A percentile compares a stretch with the other conserved stretches of the same genome.
phyloP scores from a whole-genome alignment of 106 monocot species.

The Acanthochlamys bracteata region DNA sequence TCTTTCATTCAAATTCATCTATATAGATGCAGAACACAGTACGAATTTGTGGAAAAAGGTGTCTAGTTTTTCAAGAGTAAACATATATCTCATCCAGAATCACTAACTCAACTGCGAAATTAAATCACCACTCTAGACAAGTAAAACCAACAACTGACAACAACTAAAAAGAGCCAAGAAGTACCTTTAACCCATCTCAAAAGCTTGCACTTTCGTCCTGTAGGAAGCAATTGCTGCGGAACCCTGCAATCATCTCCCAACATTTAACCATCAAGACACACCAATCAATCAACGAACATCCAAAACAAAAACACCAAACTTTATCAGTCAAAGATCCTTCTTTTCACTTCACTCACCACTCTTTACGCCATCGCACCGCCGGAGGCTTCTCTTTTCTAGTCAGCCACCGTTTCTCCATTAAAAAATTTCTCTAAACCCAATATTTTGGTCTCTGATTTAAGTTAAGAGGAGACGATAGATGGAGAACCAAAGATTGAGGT shows the following conservation, averaged over 20 bases:
- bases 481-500: too few species aligned
- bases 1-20: too few species aligned
- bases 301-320: background rate
- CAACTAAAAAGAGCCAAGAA: background rate
- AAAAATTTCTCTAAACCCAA: too few species aligned
- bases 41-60: background rate
- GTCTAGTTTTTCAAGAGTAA: background rate
- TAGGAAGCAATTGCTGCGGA: slow-evolving; percentile 39
- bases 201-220: slow-evolving; percentile 43
- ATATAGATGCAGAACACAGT: background rate
- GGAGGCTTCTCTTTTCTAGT: slow-evolving; percentile 8
- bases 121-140: too few species aligned
- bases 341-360: slow-evolving; percentile 51
- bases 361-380: slow-evolving; percentile 46
- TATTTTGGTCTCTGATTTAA: too few species aligned
- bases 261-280: slow-evolving; percentile 4
- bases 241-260: slow-evolving; percentile 38
- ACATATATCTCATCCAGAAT: background rate
- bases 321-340: too few species aligned
- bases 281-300: background rate
- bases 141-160: too few species aligned
- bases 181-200: slow-evolving; percentile 71
- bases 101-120: background rate
- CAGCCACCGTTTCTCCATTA: too few species aligned
- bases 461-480: too few species aligned